Evolutionary conservation across 192 early-diverging fungal species (phyloP), one percentile per base, ranked within the genome.

Genomic region (Coemansia sp.): DNA sequence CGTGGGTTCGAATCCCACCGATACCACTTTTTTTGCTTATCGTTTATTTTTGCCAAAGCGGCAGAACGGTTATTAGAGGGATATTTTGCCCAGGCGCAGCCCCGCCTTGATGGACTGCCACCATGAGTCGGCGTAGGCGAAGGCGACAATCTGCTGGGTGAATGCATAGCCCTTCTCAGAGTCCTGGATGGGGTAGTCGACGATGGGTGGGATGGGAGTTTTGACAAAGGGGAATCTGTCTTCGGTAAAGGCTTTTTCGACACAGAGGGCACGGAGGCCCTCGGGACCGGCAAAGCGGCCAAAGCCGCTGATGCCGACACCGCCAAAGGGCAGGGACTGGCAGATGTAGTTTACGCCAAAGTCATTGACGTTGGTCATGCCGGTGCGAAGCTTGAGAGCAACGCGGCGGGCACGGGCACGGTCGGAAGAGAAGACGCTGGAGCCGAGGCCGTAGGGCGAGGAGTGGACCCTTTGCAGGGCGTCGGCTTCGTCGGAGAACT

Each of bases 351-450:
- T 90, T 56, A 87, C 85, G 14, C 81, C 92, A 59, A 90, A 94
- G 60, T 92, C 92, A 64, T 94, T 94, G 54, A 93, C 71, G 43
- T 94, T 94, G 44, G 82, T 67, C 88, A 90, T 90, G 12, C 92
- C 92, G 0, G 81, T 80, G 54, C 83, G 83, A 41, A 93, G 64
- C 12, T 61, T 65, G 17, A 80, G 64, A n/a, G 83, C 82, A 18
- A 93, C 79, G 9, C 79, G 64, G 23, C 81, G 66, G 8, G 80
- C 91, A 38, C 81, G 72, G 8, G 51, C 58, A 20, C 83, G 80
- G 56, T 93, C 83, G 17, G 76, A 76, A 2, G 88, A 87, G 65
- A 93, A 94, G 11, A 94, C 86, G 52, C 80, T 84, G 10, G 86
- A 86, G 17, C 90, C 89, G 18, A 94, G 84, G 34, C 89, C 87